phyloP scores from a whole-genome alignment of 2,329 filamentous ascomycete genomes.

The Amauroascus niger region DNA sequence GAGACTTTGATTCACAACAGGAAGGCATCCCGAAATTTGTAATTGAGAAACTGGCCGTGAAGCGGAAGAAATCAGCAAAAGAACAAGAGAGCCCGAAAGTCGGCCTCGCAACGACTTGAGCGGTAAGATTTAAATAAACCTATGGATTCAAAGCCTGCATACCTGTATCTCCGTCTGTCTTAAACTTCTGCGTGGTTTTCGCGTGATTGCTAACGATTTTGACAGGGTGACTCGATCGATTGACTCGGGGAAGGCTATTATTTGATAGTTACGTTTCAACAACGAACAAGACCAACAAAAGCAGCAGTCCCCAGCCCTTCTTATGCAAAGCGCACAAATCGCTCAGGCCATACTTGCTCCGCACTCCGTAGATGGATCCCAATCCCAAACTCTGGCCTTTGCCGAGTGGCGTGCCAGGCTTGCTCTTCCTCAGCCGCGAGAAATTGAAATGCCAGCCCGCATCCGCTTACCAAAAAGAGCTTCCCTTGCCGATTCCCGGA shows the following conservation, averaged over 20 bases:
- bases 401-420: background rate
- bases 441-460: background rate
- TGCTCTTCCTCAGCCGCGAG: background rate
- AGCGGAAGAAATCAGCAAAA: no score
- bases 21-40: background rate
- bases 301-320: background rate
- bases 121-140: background rate
- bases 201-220: background rate
- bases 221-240: background rate
- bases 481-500: background rate
- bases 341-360: background rate
- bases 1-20: constrained; percentile 1
- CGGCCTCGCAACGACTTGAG: no score
- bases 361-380: no score
- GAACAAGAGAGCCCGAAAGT: background rate
- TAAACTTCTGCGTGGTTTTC: background rate
- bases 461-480: background rate
- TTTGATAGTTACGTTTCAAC: no score
- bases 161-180: background rate
- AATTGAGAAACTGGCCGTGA: background rate
- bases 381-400: background rate
- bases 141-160: background rate
- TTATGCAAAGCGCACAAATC: background rate
- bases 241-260: background rate
- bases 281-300: no score